These are phyloP conservation scores for Carex sylvatica DNA, from an alignment of 202 grass and related monocot species.

Conservation along the genomic window DNA sequence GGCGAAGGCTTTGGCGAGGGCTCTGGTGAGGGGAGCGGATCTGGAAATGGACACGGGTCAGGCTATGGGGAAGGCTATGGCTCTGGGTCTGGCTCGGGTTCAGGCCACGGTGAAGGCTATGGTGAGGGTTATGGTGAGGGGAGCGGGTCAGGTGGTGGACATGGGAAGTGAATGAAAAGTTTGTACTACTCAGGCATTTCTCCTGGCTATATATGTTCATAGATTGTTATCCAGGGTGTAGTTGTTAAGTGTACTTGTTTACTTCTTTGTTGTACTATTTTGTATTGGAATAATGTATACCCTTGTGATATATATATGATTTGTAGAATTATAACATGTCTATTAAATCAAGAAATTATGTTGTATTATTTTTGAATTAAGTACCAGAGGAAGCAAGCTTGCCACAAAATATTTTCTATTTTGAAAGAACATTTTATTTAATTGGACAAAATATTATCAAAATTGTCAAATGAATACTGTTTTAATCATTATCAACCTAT, in stretches of 20 bases:
- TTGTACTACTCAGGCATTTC: neutral
- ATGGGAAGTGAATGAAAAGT: constrained; percentile 27
- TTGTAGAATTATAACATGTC: neutral
- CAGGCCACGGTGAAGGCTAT: constrained; percentile 1
- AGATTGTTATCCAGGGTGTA: neutral
- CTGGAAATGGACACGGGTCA: constrained; percentile 18
- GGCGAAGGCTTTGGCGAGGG: too few relatives aligned
- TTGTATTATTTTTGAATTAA: neutral
- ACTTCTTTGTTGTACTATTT: neutral
- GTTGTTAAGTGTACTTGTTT: neutral
- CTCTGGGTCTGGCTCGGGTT: constrained; percentile 17
- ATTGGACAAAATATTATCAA: neutral
- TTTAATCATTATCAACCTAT: too few relatives aligned
- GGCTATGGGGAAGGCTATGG: constrained; percentile 25
- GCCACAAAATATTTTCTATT: neutral
- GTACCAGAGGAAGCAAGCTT: neutral
- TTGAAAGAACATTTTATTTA: neutral
- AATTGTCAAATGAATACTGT: too few relatives aligned
- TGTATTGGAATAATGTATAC: constrained; percentile 2
- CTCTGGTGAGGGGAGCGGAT: neutral
- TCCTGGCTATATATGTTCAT: neutral
- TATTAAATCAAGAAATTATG: neutral
- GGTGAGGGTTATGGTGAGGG: neutral
- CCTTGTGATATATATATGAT: neutral
- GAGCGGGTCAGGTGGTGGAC: constrained; percentile 13